Evolutionary conservation across 2,329 filamentous ascomycete genomes (phyloP).

Genomic region (Colletotrichum sidae): DNA sequence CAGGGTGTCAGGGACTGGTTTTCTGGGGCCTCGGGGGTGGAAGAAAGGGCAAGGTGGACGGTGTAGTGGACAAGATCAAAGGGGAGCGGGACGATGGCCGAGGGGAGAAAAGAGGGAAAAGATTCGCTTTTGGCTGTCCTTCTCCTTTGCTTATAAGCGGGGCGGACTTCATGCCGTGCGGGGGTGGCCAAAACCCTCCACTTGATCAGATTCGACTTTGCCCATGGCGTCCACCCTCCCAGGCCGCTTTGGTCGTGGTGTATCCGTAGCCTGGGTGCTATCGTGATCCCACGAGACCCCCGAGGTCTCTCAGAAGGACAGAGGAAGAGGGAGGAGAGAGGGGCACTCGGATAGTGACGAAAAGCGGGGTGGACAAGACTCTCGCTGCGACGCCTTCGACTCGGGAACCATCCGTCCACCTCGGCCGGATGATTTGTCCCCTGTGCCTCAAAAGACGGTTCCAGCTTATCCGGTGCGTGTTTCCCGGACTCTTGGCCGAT

Average conservation of each 20-base stretch:
- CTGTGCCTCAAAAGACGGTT: background rate
- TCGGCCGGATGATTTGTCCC: constrained; percentile 12
- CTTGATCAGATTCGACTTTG: constrained; percentile 13
- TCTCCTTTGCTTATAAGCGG: constrained; percentile 37
- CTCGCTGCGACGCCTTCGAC: background rate
- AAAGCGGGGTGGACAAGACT: background rate
- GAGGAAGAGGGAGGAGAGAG: background rate
- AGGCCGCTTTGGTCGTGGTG: background rate
- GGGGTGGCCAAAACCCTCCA: constrained; percentile 23
- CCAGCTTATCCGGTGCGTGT: background rate
- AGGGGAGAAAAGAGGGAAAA: constrained; percentile 32
- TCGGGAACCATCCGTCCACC: background rate
- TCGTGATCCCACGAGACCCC: background rate
- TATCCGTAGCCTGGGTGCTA: background rate
- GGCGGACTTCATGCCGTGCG: constrained; percentile 38
- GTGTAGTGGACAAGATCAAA: constrained; percentile 24
- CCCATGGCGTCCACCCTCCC: constrained; percentile 6
- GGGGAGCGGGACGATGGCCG: constrained; percentile 35
- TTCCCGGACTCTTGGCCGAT: constrained; percentile 18
- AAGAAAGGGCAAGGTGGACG: constrained; percentile 22
- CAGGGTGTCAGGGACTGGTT: constrained; percentile 2
- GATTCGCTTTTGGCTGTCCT: constrained; percentile 10
- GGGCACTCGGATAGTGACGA: too few species aligned
- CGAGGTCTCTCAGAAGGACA: background rate
- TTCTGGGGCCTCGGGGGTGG: constrained; percentile 22